phyloP scores from a whole-genome alignment of 371 early-diverging fungal genomes.

The Circinella minor region DNA sequence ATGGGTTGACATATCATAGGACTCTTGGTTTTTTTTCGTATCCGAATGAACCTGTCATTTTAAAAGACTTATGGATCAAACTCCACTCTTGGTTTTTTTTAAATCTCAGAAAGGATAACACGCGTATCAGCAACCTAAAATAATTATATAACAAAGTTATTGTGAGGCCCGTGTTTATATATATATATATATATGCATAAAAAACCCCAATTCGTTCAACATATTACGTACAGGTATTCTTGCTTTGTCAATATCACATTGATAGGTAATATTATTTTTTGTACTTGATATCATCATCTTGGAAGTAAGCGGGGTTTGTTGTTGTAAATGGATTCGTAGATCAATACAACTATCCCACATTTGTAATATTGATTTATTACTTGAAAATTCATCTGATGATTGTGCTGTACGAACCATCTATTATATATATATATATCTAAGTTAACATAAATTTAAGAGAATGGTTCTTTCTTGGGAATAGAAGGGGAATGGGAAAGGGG shows the following conservation, averaged over 20 bases:
- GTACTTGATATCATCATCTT: too few species aligned
- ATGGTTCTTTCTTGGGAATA: too few species aligned
- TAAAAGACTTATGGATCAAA: background rate
- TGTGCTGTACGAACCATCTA: background rate
- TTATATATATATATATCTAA: background rate
- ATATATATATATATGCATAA: background rate
- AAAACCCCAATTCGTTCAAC: background rate
- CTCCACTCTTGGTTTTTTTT: background rate
- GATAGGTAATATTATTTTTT: background rate
- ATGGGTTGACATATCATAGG: too few species aligned
- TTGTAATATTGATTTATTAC: background rate
- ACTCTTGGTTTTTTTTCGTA: too few species aligned
- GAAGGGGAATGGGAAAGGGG: background rate
- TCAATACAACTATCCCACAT: constrained; percentile 2
- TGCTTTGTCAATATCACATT: constrained; percentile 5
- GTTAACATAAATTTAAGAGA: too few species aligned
- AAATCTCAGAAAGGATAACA: background rate
- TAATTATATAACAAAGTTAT: background rate
- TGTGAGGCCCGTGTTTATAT: background rate
- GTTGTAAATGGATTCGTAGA: constrained; percentile 1
- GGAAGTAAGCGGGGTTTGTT: background rate
- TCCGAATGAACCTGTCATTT: too few species aligned
- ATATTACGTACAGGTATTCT: constrained; percentile 1
- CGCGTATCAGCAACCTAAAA: background rate
- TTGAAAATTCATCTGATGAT: background rate